Evolutionary conservation across 2,329 filamentous ascomycete genomes (phyloP).

Genomic region (Paecilomyces formosus): DNA sequence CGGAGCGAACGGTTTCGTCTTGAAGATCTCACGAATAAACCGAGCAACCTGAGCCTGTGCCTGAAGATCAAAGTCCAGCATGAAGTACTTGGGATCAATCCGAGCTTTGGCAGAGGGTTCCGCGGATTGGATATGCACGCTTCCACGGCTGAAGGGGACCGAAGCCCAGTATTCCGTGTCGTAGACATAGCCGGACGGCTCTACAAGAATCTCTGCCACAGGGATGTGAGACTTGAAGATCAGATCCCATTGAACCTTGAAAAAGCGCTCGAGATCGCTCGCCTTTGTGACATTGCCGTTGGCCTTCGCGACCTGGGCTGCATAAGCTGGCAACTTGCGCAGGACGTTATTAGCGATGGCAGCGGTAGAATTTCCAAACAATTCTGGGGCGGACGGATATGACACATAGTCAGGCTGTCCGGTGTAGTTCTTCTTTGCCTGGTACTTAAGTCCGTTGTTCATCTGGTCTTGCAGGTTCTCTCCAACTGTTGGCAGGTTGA

Average conservation of each 20-base stretch:
- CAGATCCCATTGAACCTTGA: slow-evolving; percentile 20
- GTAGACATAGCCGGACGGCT: slow-evolving; percentile 10
- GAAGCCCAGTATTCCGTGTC: slow-evolving; percentile 17
- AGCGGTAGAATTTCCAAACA: slow-evolving; percentile 14
- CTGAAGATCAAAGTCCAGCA: slow-evolving; percentile 20
- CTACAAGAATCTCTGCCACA: slow-evolving; percentile 19
- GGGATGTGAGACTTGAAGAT: slow-evolving; percentile 19
- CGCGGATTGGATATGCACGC: slow-evolving; percentile 18
- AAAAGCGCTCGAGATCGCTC: slow-evolving; percentile 13
- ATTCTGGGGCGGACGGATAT: slow-evolving; percentile 13
- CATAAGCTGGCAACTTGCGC: slow-evolving; percentile 14
- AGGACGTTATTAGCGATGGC: slow-evolving; percentile 10
- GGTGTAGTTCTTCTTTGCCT: slow-evolving; percentile 5
- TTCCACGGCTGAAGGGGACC: slow-evolving; percentile 25
- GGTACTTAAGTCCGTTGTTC: slow-evolving; percentile 12
- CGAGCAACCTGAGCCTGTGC: slow-evolving; percentile 14
- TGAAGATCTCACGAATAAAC: slow-evolving; percentile 14
- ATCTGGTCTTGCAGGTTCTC: slow-evolving; percentile 44
- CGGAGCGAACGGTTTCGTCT: slow-evolving; percentile 10
- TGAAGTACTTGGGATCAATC: slow-evolving; percentile 25
- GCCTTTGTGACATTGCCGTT: slow-evolving; percentile 16
- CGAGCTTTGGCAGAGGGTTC: slow-evolving; percentile 13
- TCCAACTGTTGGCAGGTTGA: slow-evolving; percentile 35
- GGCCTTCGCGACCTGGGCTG: slow-evolving; percentile 11
- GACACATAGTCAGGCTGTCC: slow-evolving; percentile 10